Evolutionary conservation across 2,329 filamentous ascomycete species (phyloP).

Genomic region (Calonectria henricotiae): DNA sequence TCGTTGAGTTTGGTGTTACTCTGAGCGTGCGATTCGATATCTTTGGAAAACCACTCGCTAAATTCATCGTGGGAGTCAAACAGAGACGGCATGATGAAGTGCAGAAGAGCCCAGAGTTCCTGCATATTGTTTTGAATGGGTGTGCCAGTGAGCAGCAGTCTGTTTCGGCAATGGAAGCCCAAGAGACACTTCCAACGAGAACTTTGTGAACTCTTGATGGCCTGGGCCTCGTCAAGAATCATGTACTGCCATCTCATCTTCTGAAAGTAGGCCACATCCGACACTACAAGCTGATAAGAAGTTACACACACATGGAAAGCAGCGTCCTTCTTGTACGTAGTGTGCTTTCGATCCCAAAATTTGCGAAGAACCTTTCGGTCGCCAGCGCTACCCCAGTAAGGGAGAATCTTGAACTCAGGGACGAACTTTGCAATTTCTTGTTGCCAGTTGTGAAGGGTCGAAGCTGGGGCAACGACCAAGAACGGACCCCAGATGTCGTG

Average conservation of each 20-base stretch:
- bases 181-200: conserved; percentile 97
- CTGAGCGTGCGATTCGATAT: conserved; percentile 98
- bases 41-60: conserved; percentile 94
- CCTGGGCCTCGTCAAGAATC: conserved; percentile 98
- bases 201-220: conserved; percentile 97
- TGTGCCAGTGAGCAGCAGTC: conserved; percentile 93
- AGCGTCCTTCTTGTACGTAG: conserved; percentile 93
- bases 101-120: conserved; percentile 95
- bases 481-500: conserved; percentile 99
- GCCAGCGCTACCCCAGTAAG: conserved; percentile 96
- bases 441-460: conserved; percentile 99
- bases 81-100: conserved; percentile 99
- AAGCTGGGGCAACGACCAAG: conserved; percentile 95
- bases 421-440: conserved; percentile 98
- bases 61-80: conserved; percentile 97
- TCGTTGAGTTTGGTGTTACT: conserved; percentile 99
- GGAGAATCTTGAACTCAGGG: conserved; percentile 92
- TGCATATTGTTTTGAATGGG: conserved; percentile 99
- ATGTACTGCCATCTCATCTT: conserved; percentile 99
- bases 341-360: conserved; percentile 99
- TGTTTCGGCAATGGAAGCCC: conserved; percentile 95
- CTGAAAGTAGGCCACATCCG: conserved; percentile 97
- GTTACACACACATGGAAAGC: conserved; percentile 97
- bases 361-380: conserved; percentile 97
- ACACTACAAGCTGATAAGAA: conserved; percentile 96